Base-by-base conservation (phyloP, 2,329 filamentous ascomycete species). In the Helminthosporium solani region DNA sequence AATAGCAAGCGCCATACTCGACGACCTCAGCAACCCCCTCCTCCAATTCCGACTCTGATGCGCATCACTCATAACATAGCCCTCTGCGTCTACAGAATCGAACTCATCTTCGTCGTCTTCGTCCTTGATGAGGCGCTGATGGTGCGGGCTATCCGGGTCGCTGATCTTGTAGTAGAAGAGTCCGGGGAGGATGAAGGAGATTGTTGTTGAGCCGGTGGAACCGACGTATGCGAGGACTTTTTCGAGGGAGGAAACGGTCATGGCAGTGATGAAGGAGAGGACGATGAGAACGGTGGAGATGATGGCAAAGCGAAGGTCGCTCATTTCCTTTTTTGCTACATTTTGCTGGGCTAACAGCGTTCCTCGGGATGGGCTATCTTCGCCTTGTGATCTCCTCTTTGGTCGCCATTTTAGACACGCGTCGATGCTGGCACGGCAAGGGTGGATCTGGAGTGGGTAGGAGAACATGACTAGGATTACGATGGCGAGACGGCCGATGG, bases 161-260 rank as follows among this genome's bases (percentile, higher is more conserved):
- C 90, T 95, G 49, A 99, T 97, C 72, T 97, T 97, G 75, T 97
- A 99, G 72, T 97, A 99, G 70, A 99, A 99, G 3, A 99, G 73
- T 0, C 94, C 94, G 0, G 94, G 94, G 0, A 99, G 79, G 55
- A 99, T 97, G 68, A 99, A 99, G 51, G 89, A 95, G 61, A 99
- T 99, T 50, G 89, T 90, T 0, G 94, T 99, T 41, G 87, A 92
- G 42, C 94, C 94, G 0, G 94, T 99, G 59, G 87, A 90, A 30
- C 94, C 94, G 9, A 99, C 94, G 58, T 96, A 99, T 0, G 94
- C 92, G 0, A 99, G 79, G 1, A 99, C 91, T 37, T 88, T 86
- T 66, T 96, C 91, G 2, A 99, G 79, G 11, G 87, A 94, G 16
- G 84, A 88, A 2, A 99, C 91, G 0, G 89, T 95, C 75, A 99